These are phyloP conservation scores for Syzygium aqueum DNA, from an alignment of 345 rosid species.

Conservation along the genomic window DNA sequence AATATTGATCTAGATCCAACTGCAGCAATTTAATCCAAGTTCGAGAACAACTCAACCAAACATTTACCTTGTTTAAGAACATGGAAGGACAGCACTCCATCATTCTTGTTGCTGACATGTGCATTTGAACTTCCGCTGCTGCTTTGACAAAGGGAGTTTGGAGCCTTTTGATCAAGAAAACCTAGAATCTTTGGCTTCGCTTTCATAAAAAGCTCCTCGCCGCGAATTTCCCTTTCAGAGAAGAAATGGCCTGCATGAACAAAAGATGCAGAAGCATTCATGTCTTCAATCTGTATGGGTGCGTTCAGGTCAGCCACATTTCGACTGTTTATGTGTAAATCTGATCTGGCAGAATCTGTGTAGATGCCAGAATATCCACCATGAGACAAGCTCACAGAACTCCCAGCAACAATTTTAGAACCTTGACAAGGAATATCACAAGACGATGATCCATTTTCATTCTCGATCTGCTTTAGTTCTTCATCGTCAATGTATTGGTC, in stretches of 20 bases:
- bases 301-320: constrained; percentile 71
- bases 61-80: constrained; percentile 38
- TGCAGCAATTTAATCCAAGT: not conserved
- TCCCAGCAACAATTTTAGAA: constrained; percentile 22
- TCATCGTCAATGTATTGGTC: constrained; percentile 64
- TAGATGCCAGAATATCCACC: constrained; percentile 13
- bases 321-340: constrained; percentile 25
- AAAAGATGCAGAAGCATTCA: constrained; percentile 23
- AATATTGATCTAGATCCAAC: not conserved
- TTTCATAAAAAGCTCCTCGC: constrained; percentile 20
- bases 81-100: constrained; percentile 24
- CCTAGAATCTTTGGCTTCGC: constrained; percentile 23
- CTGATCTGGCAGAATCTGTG: constrained; percentile 16
- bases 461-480: constrained; percentile 23
- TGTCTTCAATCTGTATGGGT: constrained; percentile 54
- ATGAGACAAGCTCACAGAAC: constrained; percentile 21
- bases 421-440: constrained; percentile 37
- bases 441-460: constrained; percentile 19
- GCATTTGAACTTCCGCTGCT: constrained; percentile 10
- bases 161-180: constrained; percentile 22
- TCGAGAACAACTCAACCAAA: not conserved
- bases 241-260: constrained; percentile 14
- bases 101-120: constrained; percentile 12
- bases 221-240: constrained; percentile 23
- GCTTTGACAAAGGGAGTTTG: constrained; percentile 13